Percentiles rank a stretch among this genome's conserved stretches.
phyloP scores from a whole-genome alignment of 148 eudicot genomes.

The Salicornia ramosissima region DNA sequence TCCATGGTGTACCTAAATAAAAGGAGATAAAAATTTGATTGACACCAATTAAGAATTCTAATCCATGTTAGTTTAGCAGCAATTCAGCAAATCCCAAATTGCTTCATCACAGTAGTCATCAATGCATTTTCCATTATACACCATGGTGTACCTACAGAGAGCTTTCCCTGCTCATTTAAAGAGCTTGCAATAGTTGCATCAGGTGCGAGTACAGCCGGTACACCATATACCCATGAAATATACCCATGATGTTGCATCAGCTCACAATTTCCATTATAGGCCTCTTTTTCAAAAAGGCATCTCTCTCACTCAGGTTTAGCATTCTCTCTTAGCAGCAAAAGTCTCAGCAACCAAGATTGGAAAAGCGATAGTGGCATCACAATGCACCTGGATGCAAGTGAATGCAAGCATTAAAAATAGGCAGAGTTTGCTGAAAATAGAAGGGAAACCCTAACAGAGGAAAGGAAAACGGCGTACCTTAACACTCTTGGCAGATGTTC shows the following conservation, averaged over 20 bases:
- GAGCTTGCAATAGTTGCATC: neutral
- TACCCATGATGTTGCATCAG: no score
- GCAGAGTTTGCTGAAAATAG: neutral
- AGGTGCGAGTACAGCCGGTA: neutral
- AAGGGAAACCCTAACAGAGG: neutral
- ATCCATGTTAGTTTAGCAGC: neutral
- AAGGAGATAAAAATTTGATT: neutral
- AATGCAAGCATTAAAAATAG: neutral
- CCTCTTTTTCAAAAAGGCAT: neutral
- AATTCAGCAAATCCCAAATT: neutral
- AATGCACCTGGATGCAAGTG: slow-evolving; percentile 53
- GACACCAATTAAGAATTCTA: neutral
- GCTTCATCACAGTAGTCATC: neutral
- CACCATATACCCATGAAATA: no score
- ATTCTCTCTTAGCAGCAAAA: slow-evolving; percentile 48
- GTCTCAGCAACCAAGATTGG: slow-evolving; percentile 75
- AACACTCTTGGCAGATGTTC: slow-evolving; percentile 71
- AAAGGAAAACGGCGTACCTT: slow-evolving; percentile 38
- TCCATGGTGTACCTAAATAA: no score
- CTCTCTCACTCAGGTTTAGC: neutral
- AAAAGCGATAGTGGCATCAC: slow-evolving; percentile 84
- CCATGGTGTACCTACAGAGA: neutral
- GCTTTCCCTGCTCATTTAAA: neutral
- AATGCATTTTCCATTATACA: neutral
- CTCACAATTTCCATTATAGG: no score